phyloP scores from a whole-genome alignment of 768 basidiomycete genomes.

The Leccinum disarticulatum region DNA sequence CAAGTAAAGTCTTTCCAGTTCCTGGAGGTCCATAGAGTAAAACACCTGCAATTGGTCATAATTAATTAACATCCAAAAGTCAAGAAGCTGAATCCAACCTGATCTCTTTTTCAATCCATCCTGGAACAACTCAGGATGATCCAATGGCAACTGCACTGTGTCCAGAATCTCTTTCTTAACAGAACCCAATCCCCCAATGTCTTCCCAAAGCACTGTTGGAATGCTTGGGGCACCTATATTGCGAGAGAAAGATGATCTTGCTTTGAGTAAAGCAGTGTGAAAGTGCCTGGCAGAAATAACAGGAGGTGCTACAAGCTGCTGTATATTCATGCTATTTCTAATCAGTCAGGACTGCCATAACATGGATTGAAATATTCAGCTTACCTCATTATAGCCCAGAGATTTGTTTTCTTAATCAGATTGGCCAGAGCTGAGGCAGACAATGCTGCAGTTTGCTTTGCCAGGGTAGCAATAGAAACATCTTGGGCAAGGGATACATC shows the following conservation, averaged over 20 bases:
- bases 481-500: constrained; percentile 61
- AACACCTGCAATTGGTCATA: constrained; percentile 53
- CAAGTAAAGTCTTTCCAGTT: constrained; percentile 92
- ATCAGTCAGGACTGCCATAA: not conserved
- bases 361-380: not conserved
- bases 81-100: constrained; percentile 43
- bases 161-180: constrained; percentile 95
- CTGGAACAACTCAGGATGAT: constrained; percentile 86
- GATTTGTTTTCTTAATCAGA: constrained; percentile 59
- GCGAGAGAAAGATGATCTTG: constrained; percentile 79
- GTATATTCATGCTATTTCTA: constrained; percentile 2
- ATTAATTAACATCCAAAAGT: constrained; percentile 2
- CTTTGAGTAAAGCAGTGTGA: constrained; percentile 64
- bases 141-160: constrained; percentile 89
- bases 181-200: constrained; percentile 85
- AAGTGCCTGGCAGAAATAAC: constrained; percentile 58
- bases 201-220: constrained; percentile 94
- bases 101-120: constrained; percentile 95
- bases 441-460: constrained; percentile 88
- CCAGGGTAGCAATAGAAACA: constrained; percentile 68
- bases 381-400: constrained; percentile 40
- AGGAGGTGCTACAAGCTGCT: constrained; percentile 11
- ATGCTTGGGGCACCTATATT: constrained; percentile 98
- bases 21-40: constrained; percentile 94
- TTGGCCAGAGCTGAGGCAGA: constrained; percentile 78